Evolutionary conservation across 1,284 basidiomycete species (phyloP), one percentile per base, ranked within the genome.

Genomic region (Chalciporus sp.): DNA sequence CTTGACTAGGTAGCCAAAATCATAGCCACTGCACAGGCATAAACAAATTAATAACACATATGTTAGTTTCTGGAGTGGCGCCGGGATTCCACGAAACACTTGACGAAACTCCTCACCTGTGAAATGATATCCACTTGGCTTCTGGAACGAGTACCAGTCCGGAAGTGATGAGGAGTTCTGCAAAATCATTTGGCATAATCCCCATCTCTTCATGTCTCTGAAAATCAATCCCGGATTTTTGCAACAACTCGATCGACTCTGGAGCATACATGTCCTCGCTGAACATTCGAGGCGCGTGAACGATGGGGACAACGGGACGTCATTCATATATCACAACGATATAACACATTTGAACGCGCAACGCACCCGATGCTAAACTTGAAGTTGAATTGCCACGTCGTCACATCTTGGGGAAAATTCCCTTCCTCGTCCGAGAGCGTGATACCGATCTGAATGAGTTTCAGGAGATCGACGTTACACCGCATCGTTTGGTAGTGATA

Each of bases 301-400:
- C 28, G 29, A 23, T 4, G 31, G 12, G 31, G 33, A 42, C 42
- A 46, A 35, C 23, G 10, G 51, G 19, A 29, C 7, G 47, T 17
- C 29, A 35, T n/a, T 51, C 44, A 33, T 4, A 17, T 48, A 9
- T 10, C 20, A 27, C 52, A 7, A 5, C 35, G n/a, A 44, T n/a
- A 33, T 23, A 23, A 23, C 23, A 23, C 23, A 23, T 23, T 23
- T 6, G 23, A 42, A 46, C 20, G 44, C 26, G 47, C 37, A 42
- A 40, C 91, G 64, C 71, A 95, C 94, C 85, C 84, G 61, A 94
- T 76, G 73, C 86, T 94, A 75, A 99, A 99, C 62, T 85, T 84
- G 75, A 99, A 98, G 75, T 99, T 99, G 79, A 99, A 99, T 74
- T 99, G 97, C 96, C 96, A 99, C 31, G 95, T 98, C 49, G 91